These are phyloP conservation scores for Anisodus acutangulus DNA, from an alignment of 257 asterid species.

Conservation along the genomic window DNA sequence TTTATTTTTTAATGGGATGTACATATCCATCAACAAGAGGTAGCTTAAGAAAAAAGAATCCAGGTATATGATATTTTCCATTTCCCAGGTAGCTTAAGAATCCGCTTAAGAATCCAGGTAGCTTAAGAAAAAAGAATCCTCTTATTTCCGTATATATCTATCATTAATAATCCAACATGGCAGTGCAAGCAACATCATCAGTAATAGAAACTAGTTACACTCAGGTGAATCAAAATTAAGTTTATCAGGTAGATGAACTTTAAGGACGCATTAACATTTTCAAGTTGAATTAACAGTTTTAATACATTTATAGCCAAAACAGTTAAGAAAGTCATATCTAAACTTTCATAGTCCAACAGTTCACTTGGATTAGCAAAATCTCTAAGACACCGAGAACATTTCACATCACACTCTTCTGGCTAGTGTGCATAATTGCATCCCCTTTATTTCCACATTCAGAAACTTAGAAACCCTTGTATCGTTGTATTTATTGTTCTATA, in stretches of 20 bases:
- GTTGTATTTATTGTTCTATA: background rate
- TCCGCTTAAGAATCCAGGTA: too few species aligned
- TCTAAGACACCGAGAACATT: background rate
- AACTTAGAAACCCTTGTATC: background rate
- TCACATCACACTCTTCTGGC: background rate
- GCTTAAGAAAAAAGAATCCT: too few species aligned
- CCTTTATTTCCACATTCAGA: background rate
- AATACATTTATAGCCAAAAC: background rate
- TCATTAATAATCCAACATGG: background rate
- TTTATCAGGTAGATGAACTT: background rate
- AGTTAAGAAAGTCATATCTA: background rate
- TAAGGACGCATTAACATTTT: background rate
- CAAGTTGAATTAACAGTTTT: background rate
- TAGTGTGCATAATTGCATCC: background rate
- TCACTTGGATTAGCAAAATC: background rate
- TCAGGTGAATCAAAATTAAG: background rate
- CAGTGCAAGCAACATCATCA: background rate
- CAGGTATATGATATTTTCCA: background rate
- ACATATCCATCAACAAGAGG: background rate
- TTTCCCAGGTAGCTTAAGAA: background rate
- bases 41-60: background rate
- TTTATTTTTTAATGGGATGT: background rate
- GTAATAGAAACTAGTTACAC: constrained; percentile 8
- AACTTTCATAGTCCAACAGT: background rate
- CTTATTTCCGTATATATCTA: background rate